Evolutionary conservation across 371 early-diverging fungal species (phyloP).

Genomic region (Dichotomocladium elegans): DNA sequence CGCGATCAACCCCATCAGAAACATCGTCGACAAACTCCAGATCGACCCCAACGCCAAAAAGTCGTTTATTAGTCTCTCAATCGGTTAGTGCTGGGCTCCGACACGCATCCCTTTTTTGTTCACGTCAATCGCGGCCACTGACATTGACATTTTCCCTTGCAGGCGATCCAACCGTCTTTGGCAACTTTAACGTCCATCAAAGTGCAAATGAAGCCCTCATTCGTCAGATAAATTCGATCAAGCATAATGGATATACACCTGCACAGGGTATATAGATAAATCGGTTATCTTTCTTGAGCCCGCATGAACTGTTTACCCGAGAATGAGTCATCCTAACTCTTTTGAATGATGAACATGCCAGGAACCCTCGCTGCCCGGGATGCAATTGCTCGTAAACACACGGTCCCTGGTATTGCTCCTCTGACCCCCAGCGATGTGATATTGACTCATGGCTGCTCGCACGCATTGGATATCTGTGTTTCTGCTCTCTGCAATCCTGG

Average conservation of each 20-base stretch:
- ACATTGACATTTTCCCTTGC: slow-evolving; percentile 1
- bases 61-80: slow-evolving; percentile 75
- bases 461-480: slow-evolving; percentile 78
- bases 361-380: slow-evolving; percentile 65
- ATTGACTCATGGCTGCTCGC: slow-evolving; percentile 82
- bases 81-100: slow-evolving; percentile 45
- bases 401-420: slow-evolving; percentile 59
- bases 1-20: slow-evolving; percentile 89
- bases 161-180: slow-evolving; percentile 91
- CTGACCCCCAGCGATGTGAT: slow-evolving; percentile 75
- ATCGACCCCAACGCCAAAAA: slow-evolving; percentile 68
- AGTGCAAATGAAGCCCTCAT: slow-evolving; percentile 67
- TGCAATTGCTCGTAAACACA: slow-evolving; percentile 73
- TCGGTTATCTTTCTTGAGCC: neutral
- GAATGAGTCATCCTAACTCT: too few relatives aligned
- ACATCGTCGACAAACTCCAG: slow-evolving; percentile 76
- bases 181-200: slow-evolving; percentile 81
- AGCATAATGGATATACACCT: slow-evolving; percentile 84
- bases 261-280: slow-evolving; percentile 61
- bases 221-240: slow-evolving; percentile 60
- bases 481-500: slow-evolving; percentile 75
- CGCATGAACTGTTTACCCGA: too few relatives aligned
- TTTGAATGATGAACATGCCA: slow-evolving; percentile 11
- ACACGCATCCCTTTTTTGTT: neutral
- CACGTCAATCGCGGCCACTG: neutral